phyloP scores from a whole-genome alignment of 257 asterid genomes.

The Petunia secreta region DNA sequence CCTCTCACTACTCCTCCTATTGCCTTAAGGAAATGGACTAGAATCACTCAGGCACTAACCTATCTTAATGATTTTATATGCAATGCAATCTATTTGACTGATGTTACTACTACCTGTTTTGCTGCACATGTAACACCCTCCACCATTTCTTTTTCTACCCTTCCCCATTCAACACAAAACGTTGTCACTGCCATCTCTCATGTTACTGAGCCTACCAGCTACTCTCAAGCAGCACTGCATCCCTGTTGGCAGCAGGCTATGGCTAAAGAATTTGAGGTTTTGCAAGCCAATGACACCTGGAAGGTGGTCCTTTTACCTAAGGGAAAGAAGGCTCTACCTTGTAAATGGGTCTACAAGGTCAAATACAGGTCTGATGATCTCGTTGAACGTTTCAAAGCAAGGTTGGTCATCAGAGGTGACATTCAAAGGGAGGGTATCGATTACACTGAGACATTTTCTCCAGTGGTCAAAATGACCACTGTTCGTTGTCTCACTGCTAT shows the following conservation, averaged over 20 bases:
- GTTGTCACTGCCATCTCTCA: not conserved
- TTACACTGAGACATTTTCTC: not conserved
- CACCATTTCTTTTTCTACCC: fast-evolving
- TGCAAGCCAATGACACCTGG: slow-evolving; percentile 10
- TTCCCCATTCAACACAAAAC: not conserved
- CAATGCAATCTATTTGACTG: too few species aligned
- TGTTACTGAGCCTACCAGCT: not conserved
- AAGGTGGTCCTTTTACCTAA: not conserved
- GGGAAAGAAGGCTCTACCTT: not conserved
- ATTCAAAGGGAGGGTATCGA: not conserved
- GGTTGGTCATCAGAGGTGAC: not conserved
- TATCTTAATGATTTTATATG: too few species aligned
- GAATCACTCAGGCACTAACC: too few species aligned
- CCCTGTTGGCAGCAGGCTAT: slow-evolving; percentile 1
- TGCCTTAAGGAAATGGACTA: too few species aligned
- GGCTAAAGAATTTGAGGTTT: not conserved
- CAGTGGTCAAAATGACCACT: not conserved
- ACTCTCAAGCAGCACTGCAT: not conserved
- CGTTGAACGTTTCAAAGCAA: not conserved
- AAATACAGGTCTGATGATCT: not conserved
- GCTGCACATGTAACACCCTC: too few species aligned
- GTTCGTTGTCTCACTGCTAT: not conserved
- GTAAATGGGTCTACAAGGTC: not conserved
- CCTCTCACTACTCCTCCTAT: too few species aligned
- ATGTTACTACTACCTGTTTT: too few species aligned